phyloP scores from a whole-genome alignment of 805 yeast species.

The Aciculoconidium aculeatum region DNA sequence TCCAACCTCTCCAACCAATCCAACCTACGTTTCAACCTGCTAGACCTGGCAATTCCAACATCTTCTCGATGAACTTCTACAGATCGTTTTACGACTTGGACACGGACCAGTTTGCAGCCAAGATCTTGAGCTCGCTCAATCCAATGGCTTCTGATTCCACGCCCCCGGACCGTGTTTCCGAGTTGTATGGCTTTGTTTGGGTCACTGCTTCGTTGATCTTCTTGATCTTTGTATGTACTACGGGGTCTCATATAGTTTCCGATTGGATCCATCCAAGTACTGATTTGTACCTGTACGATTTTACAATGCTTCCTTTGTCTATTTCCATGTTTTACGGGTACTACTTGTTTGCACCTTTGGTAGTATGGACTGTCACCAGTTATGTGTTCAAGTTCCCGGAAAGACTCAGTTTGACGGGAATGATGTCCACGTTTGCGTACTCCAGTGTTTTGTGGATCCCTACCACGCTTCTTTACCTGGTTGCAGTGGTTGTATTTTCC shows the following conservation, averaged over 20 bases:
- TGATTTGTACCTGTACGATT: constrained; percentile 58
- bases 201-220: constrained; percentile 77
- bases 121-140: constrained; percentile 52
- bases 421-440: constrained; percentile 79
- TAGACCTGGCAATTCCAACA: constrained; percentile 31
- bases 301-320: constrained; percentile 60
- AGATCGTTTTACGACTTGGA: constrained; percentile 65
- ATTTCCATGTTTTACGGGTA: constrained; percentile 72
- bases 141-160: constrained; percentile 36
- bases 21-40: too few species aligned
- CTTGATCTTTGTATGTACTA: constrained; percentile 67
- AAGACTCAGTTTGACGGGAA: constrained; percentile 47
- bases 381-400: constrained; percentile 50
- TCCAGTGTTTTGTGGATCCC: constrained; percentile 85
- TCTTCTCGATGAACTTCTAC: constrained; percentile 55
- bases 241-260: constrained; percentile 62
- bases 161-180: constrained; percentile 41
- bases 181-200: constrained; percentile 89
- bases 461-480: constrained; percentile 55
- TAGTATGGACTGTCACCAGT: constrained; percentile 45
- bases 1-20: too few species aligned
- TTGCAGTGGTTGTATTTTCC: constrained; percentile 49
- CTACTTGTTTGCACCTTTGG: constrained; percentile 58
- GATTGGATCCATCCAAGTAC: constrained; percentile 46
- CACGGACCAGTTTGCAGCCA: constrained; percentile 52